A percentile compares a stretch with the other conserved stretches of the same genome.
Evolutionary conservation across 768 basidiomycete genomes (phyloP).

Genomic region (Tricholoma sp.): DNA sequence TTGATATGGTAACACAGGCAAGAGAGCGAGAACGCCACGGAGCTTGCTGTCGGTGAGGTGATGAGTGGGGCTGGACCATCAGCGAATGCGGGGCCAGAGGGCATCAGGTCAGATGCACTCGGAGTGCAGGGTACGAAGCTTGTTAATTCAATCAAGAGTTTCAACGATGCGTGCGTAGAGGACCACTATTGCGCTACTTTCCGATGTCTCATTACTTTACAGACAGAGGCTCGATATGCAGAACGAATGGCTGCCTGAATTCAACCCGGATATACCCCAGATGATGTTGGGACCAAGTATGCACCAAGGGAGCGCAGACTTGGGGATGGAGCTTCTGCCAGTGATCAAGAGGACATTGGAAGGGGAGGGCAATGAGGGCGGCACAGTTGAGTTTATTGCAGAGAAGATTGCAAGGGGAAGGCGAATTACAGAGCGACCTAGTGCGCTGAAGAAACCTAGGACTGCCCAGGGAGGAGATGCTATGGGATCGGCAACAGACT

Average conservation of each 20-base stretch:
- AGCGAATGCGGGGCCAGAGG: constrained; percentile 13
- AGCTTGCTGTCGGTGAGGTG: constrained; percentile 41
- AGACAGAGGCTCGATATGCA: constrained; percentile 68
- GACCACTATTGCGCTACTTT: neutral
- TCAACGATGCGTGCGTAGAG: constrained; percentile 67
- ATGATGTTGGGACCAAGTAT: constrained; percentile 63
- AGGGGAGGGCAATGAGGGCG: constrained; percentile 48
- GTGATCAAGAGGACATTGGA: constrained; percentile 60
- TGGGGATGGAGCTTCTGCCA: constrained; percentile 60
- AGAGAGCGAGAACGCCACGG: constrained; percentile 74
- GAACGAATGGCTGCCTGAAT: constrained; percentile 71
- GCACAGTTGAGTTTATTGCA: constrained; percentile 55
- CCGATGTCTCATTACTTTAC: constrained; percentile 3
- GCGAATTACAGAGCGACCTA: constrained; percentile 38
- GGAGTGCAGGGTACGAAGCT: constrained; percentile 58
- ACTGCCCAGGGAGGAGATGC: too few species aligned
- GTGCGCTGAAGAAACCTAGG: constrained; percentile 59
- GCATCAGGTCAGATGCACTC: constrained; percentile 39
- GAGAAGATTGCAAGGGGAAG: constrained; percentile 56
- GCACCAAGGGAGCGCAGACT: constrained; percentile 37
- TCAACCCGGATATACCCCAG: constrained; percentile 32
- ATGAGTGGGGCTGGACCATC: constrained; percentile 20
- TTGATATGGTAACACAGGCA: constrained; percentile 41
- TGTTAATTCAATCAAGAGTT: constrained; percentile 58
- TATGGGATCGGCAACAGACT: too few species aligned